Base-by-base conservation (phyloP, 2,329 filamentous ascomycete species). In the Ceratocystis cubensis region DNA sequence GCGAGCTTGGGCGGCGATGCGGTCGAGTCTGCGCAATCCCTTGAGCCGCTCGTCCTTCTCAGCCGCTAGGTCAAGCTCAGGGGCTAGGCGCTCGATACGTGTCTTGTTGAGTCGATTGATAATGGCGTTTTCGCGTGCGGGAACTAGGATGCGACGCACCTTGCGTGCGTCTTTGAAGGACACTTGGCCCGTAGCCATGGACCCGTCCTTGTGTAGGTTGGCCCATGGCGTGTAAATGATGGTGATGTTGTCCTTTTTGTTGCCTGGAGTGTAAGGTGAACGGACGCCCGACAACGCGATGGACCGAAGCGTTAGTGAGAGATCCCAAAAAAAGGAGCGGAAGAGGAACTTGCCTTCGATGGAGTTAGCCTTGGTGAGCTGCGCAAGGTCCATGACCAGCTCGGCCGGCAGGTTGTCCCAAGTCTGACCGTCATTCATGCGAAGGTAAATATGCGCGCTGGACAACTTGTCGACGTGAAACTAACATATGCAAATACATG, bases 21-120 rank as follows among this genome's bases (percentile, higher is more conserved):
- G 84, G 64, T 96, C 91, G 68, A 79, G 82, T 74, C 85, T 87
- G 70, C 91, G 81, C 71, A 93, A 78, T 76, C 88, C 85, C 71
- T 84, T 85, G 68, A 88, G 76, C 53, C 84, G 83, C 63, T 90
- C 88, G 66, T 96, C 91, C 74, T 87, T 89, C 78, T 96, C 92
- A 73, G 87, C 84, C 67, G 82, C 80, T 13, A 99, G 78, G 73
- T 97, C 90, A 28, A 65, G 64, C 3, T 45, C 33, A 13, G 64
- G 64, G 0, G 93, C 91, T 74, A 87, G 90, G 75, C 87, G 89
- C 78, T 97, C 93, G 44, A 89, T 84, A 71, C 88, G 91, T 45
- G 94, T 99, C 82, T 97, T 99, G 80, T 96, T 97, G 70, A 99
- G 84, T n/a, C 94, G 86, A 78, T 99, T 99, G 78, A 99, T 85